These are phyloP conservation scores for Ganoderma multipileum DNA, from an alignment of 1,284 basidiomycete genomes.

Conservation along the genomic window DNA sequence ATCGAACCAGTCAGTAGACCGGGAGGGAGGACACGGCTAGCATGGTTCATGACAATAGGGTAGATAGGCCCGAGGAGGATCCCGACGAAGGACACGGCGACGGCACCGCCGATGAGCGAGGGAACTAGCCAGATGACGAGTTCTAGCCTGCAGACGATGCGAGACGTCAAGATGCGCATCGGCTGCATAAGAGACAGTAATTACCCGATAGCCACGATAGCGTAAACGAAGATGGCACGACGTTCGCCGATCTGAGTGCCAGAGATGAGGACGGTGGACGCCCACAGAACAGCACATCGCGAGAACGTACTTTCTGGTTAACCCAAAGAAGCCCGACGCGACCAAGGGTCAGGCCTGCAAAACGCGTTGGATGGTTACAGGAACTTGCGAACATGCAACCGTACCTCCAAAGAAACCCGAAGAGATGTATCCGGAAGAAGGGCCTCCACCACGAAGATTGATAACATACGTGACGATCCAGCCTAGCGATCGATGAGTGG, in stretches of 20 bases:
- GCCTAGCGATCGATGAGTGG: too few species aligned
- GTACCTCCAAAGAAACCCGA: slow-evolving; percentile 59
- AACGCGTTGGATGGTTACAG: too few species aligned
- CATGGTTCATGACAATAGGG: slow-evolving; percentile 60
- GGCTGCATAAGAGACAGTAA: slow-evolving; percentile 9
- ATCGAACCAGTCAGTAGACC: slow-evolving; percentile 62
- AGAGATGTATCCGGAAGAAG: slow-evolving; percentile 56
- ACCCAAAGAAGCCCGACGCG: slow-evolving; percentile 55
- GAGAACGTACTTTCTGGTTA: slow-evolving; percentile 50
- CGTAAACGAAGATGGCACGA: slow-evolving; percentile 48
- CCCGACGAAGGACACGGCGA: slow-evolving; percentile 62
- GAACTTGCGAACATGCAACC: background rate
- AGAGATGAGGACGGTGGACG: background rate
- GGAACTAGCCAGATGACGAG: slow-evolving; percentile 69
- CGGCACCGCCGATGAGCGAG: slow-evolving; percentile 57
- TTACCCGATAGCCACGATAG: slow-evolving; percentile 44
- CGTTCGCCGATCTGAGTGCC: slow-evolving; percentile 49
- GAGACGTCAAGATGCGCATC: background rate
- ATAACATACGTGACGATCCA: slow-evolving; percentile 62
- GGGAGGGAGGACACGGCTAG: slow-evolving; percentile 54
- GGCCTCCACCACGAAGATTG: slow-evolving; percentile 51
- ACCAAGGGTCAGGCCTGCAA: slow-evolving; percentile 49
- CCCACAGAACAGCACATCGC: background rate
- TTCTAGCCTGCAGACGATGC: slow-evolving; percentile 48
- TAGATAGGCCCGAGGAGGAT: slow-evolving; percentile 59